A percentile compares a stretch with the other conserved stretches of the same genome.
These are phyloP conservation scores for Flaveria floridana DNA, from an alignment of 140 eudicot species.

Conservation along the genomic window DNA sequence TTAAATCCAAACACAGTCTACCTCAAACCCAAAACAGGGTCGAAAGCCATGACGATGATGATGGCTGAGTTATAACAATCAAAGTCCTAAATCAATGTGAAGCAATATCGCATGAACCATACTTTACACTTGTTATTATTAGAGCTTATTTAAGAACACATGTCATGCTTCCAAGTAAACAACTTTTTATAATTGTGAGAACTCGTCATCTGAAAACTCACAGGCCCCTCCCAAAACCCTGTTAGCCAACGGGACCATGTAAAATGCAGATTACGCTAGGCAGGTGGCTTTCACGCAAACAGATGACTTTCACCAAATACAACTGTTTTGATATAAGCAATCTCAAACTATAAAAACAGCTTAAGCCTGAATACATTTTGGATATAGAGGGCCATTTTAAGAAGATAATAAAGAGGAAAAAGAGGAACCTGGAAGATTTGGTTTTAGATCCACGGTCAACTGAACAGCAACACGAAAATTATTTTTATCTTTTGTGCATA, in stretches of 20 bases:
- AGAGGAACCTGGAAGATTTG: conserved; percentile 79
- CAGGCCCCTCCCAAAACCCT: neutral
- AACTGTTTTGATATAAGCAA: neutral
- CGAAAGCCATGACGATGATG: too few species aligned
- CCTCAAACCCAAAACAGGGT: too few species aligned
- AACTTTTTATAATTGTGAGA: neutral
- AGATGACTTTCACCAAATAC: too few species aligned
- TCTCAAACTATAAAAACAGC: too few species aligned
- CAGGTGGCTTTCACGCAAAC: too few species aligned
- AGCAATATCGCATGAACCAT: too few species aligned
- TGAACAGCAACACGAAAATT: conserved; percentile 62
- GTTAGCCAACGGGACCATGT: neutral
- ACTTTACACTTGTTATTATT: too few species aligned
- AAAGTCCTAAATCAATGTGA: too few species aligned
- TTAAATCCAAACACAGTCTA: neutral
- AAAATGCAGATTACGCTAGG: too few species aligned
- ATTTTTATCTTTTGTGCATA: conserved; percentile 60
- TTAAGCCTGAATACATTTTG: too few species aligned
- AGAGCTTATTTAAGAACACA: neutral
- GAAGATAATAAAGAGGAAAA: neutral
- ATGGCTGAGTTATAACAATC: too few species aligned
- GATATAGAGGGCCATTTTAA: neutral
- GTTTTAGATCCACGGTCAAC: conserved; percentile 86
- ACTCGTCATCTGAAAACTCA: neutral
- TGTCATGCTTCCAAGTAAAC: neutral